Base-by-base conservation (phyloP, 1,284 basidiomycete species). In the Ustilago shanxiensis region DNA sequence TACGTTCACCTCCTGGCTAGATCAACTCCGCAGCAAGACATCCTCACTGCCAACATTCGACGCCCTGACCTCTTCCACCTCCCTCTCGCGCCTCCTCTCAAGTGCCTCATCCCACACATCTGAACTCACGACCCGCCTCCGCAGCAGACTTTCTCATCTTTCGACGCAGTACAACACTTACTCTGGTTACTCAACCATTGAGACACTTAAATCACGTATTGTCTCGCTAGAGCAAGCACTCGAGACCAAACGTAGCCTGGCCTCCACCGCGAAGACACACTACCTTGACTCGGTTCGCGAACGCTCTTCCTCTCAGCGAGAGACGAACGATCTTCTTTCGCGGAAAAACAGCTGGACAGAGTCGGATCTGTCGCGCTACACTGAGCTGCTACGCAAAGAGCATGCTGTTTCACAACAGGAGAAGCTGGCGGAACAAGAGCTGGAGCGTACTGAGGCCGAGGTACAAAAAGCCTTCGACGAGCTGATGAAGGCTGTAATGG, bases 341-440 rank as follows among this genome's bases (percentile, higher is more conserved):
- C 81, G 84, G 37, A 83, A 83, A 29, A 39, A 57, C 11, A 58
- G 66, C 0, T 86, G 84, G 84, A 64, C 72, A 22, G 83, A 84
- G 10, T 11, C 60, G 0, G 84, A 86, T 44, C 60, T 86, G 10
- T 52, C 61, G 2, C 64, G 71, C 4, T 86, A 85, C 53, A 86
- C 83, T 26, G 60, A 68, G 45, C 68, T 86, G 33, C 55, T 86
- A 35, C 72, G 79, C 16, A 70, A 71, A 26, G 84, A 86, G 41
- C 84, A 86, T 45, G 55, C 60, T 3, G 51, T 81, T 31, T 66
- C 62, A n/a, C 62, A 68, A 20, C 64, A 65, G 4, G 81, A 85
- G 44, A 53, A 62, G 13, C 55, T 69, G 16, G 78, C 78, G 18
- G 73, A 81, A 35, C 71, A 71, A 31, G 54, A 57, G 35, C 75